Conservation (phyloP, 2,329 filamentous ascomycete species). For the Pestalotiopsis sp. region DNA sequence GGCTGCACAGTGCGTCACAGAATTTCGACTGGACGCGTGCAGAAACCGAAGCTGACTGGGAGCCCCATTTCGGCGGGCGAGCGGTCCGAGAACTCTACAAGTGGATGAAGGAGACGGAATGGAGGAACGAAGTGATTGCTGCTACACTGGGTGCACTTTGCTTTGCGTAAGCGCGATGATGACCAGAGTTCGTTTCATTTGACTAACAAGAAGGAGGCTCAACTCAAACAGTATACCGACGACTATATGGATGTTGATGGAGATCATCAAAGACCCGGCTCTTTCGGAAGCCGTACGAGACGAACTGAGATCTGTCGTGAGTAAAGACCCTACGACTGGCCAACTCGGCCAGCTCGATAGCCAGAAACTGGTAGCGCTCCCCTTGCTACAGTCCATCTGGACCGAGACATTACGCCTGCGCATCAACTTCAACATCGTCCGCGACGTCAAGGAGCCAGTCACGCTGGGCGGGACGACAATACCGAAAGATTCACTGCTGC, state of each 20-base stretch:
- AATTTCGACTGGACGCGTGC: slow-evolving; percentile 20
- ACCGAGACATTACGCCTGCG: slow-evolving; percentile 28
- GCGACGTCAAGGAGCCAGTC: slow-evolving; percentile 20
- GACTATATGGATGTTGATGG: slow-evolving; percentile 29
- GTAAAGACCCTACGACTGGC: slow-evolving; percentile 15
- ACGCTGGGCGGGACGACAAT: slow-evolving; percentile 19
- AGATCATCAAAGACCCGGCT: slow-evolving; percentile 23
- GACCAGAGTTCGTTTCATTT: neutral
- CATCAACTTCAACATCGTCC: slow-evolving; percentile 24
- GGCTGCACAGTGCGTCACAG: slow-evolving; percentile 14
- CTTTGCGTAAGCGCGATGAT: slow-evolving; percentile 1
- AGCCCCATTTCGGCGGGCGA: slow-evolving; percentile 28
- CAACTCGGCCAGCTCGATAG: slow-evolving; percentile 20
- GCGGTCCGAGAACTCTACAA: slow-evolving; percentile 20
- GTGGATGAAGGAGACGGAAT: slow-evolving; percentile 20
- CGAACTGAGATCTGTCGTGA: slow-evolving; percentile 20
- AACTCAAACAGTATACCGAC: slow-evolving; percentile 32
- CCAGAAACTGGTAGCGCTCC: slow-evolving; percentile 20
- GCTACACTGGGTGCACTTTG: slow-evolving; percentile 1
- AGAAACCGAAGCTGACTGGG: slow-evolving; percentile 24
- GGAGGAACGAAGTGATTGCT: slow-evolving; percentile 13
- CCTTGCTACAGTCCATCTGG: slow-evolving; percentile 28
- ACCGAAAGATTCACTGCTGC: slow-evolving; percentile 20
- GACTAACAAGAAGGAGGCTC: slow-evolving; percentile 14
- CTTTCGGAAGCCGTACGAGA: slow-evolving; percentile 21